Base-by-base conservation (phyloP, 2,329 filamentous ascomycete genomes). In the Aspergillus sp. region DNA sequence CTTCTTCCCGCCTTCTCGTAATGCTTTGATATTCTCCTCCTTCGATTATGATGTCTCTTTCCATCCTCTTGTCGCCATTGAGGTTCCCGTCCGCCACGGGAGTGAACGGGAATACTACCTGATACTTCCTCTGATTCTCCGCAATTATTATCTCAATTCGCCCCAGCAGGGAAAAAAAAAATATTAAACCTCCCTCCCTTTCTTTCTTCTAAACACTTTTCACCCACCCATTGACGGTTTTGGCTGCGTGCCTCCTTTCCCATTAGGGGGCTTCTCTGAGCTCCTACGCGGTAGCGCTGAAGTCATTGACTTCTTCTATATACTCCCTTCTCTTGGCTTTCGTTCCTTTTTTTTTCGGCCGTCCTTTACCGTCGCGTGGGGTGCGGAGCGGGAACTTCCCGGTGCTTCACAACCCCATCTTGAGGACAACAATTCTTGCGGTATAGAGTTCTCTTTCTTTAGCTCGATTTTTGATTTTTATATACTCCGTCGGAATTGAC, bases 81-180 rank as follows among this genome's bases (percentile, higher is more conserved):
- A 60, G 58, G 60, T 62, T 63, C 66, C 68, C 68, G 66, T 69
- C 65, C 61, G 54, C 58, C 56, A 61, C 67, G 69, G 70, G 68
- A 67, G 65, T 73, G 66, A 72, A 69, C 60, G 64, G 62, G 61
- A 59, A 65, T 52, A 68, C 61, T 28, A 39, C 12, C 57, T 67
- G 64, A 58, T 58, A 49, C 44, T 44, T 54, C 29, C 42, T 48
- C 41, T 53, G 46, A 44, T 47, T 46, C 45, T 45, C 45, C 43
- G 45, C 48, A 49, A 43, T 50, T 40, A 48, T 49, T 45, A 39
- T 50, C 47, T 44, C 46, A 46, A 43, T 43, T 45, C 50, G 46
- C 49, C 49, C 43, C 52, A 49, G 43, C n/a, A 36, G 34, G 26
- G 36, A 54, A 56, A 57, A 54, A 58, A 61, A 61, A 55, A 57